Evolutionary conservation across 441 rosid genomes (phyloP), one percentile per base, ranked within the genome.

Genomic region (Gossypium gossypioides): DNA sequence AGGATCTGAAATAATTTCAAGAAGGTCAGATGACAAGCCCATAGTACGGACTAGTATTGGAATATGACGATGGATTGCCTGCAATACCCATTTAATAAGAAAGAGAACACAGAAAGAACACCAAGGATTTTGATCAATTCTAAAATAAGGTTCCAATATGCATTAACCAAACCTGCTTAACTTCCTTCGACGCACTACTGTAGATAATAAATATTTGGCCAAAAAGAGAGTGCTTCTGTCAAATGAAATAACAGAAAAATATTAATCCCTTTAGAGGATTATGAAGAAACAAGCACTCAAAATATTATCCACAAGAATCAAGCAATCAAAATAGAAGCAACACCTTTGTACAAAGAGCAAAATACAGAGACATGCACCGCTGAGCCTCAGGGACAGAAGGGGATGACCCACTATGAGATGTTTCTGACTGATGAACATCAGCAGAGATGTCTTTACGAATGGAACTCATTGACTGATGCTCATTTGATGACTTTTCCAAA

Each of bases 321-420:
- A 68, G 73, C 69, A 55, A 70, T 74, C 75, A 44, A 58, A 63
- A 68, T 54, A 71, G 67, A 63, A 78, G 60, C 22, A 74, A 62
- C 75, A 96, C 99, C 97, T 96, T 96, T 75, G 99, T 96, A 84
- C 99, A 96, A 62, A 96, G 86, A 58, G 98, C 98, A 89, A 93
- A 96, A 84, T 88, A 93, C 71, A 96, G 85, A 74, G 99, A 89
- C 92, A 91, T 77, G 88, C 92, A 87, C 76, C 84, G 92, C 83
- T 93, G 97, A 58, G 96, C 98, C 83, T 89, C 97, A 52, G 83
- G 24, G 32, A 85, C 63, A 66, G 93, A 84, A 77, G 72, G 74
- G 68, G 86, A 78, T 68, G 88, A 78, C 40, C 60, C 15, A 15
- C 75, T 81, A 68, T 81, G 78, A 59, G 81, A 79, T 52, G 83